These are phyloP conservation scores for Fraxinus albicans DNA, from an alignment of 305 asterid species.

Conservation along the genomic window DNA sequence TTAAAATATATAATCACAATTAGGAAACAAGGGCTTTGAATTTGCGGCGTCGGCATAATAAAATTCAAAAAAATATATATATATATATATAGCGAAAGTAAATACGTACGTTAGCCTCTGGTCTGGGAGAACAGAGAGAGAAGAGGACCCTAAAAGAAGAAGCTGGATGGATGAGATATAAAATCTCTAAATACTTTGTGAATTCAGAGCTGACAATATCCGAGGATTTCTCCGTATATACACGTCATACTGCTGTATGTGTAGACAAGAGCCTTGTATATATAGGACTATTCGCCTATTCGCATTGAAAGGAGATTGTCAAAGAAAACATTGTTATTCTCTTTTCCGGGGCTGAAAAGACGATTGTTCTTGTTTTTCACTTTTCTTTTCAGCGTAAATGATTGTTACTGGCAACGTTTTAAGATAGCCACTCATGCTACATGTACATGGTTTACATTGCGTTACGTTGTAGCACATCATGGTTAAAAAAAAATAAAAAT, in stretches of 20 bases:
- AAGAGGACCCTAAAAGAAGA: constrained; percentile 36
- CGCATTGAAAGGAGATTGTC: not conserved
- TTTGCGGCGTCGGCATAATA: constrained; percentile 16
- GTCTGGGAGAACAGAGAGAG: constrained; percentile 5
- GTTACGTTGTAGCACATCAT: no score
- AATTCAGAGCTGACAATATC: constrained; percentile 40
- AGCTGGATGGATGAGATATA: constrained; percentile 25
- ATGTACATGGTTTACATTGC: no score
- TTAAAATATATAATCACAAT: not conserved
- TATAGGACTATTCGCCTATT: not conserved
- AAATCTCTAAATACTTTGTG: constrained; percentile 28
- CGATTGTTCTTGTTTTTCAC: not conserved
- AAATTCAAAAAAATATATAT: not conserved
- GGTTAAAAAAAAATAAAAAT: no score
- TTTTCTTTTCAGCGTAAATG: not conserved
- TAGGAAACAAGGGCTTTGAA: not conserved
- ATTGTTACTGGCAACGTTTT: not conserved
- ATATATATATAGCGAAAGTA: constrained; percentile 3
- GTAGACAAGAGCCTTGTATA: not conserved
- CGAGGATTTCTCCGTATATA: constrained; percentile 26
- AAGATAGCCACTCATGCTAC: not conserved
- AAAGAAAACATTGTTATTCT: not conserved
- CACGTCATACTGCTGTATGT: not conserved
- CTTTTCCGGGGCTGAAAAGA: not conserved
- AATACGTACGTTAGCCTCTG: constrained; percentile 18